Conservation (phyloP, 805 yeast species). For the Ogataea philodendri region DNA sequence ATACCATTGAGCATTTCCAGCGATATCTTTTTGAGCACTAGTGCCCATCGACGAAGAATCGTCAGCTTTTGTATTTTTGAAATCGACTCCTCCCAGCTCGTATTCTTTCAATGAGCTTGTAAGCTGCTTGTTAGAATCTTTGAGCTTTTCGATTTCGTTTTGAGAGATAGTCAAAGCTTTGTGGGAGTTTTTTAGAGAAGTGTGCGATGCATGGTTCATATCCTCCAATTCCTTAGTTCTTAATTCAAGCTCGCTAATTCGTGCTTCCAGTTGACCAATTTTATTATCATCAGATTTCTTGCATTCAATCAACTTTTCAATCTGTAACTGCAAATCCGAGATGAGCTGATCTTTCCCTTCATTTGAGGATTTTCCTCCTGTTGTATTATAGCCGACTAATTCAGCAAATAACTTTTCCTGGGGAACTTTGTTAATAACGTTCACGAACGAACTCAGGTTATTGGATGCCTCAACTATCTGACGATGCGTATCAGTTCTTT, state of each 20-base stretch:
- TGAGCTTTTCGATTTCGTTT: slow-evolving; percentile 63
- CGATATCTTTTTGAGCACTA: not conserved
- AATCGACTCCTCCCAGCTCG: slow-evolving; percentile 35
- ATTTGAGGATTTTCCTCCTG: too few relatives aligned
- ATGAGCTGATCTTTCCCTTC: slow-evolving; percentile 12
- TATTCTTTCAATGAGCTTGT: slow-evolving; percentile 68
- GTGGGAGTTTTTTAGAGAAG: slow-evolving; percentile 70
- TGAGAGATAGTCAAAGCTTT: slow-evolving; percentile 73
- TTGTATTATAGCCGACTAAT: too few relatives aligned
- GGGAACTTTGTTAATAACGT: too few relatives aligned
- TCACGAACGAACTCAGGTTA: too few relatives aligned
- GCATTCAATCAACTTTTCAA: slow-evolving; percentile 48
- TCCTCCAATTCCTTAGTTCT: slow-evolving; percentile 46
- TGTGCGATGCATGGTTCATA: slow-evolving; percentile 69
- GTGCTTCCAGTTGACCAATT: slow-evolving; percentile 31
- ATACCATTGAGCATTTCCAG: slow-evolving; percentile 56
- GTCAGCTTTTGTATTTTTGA: slow-evolving; percentile 28
- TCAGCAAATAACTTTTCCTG: too few relatives aligned
- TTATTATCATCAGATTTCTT: slow-evolving; percentile 39
- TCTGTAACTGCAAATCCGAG: slow-evolving; percentile 48
- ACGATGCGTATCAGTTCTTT: too few relatives aligned
- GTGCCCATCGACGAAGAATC: slow-evolving; percentile 2
- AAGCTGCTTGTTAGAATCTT: slow-evolving; percentile 52
- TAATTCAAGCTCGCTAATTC: slow-evolving; percentile 27
- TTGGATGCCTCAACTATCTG: too few relatives aligned